These are phyloP conservation scores for Colletotrichum tropicicola DNA, from an alignment of 2,329 filamentous ascomycete genomes.

Conservation along the genomic window DNA sequence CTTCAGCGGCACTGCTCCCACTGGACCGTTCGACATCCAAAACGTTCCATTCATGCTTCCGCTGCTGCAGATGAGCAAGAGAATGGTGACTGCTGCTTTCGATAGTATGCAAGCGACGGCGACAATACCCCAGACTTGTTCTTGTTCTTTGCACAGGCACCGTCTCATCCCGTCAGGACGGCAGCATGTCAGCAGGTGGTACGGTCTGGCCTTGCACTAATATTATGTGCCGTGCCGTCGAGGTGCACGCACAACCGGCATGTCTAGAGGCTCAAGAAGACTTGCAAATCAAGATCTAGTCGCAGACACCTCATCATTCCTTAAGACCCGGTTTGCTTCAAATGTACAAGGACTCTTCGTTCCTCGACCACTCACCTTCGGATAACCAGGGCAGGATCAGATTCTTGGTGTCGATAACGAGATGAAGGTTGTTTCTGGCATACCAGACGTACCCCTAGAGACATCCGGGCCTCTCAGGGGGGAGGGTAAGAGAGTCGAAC, in stretches of 20 bases:
- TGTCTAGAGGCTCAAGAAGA: not conserved
- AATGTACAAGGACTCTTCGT: not conserved
- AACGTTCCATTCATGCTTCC: constrained; percentile 1
- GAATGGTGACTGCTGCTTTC: not conserved
- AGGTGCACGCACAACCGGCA: constrained; percentile 3
- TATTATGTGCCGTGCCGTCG: constrained; percentile 3
- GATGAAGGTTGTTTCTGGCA: not conserved
- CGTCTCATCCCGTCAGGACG: not conserved
- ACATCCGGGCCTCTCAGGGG: not conserved
- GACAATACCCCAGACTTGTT: not conserved
- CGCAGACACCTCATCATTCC: not conserved
- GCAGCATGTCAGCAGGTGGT: not conserved
- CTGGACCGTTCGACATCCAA: not conserved
- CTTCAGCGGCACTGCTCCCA: not conserved
- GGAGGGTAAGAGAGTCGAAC: constrained; percentile 9
- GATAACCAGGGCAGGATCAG: not conserved
- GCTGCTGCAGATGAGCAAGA: not conserved
- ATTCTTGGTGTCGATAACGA: not conserved
- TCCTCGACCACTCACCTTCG: not conserved
- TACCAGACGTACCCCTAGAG: not conserved
- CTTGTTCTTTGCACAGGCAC: not conserved
- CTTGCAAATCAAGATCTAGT: constrained; percentile 2
- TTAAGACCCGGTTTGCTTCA: not conserved
- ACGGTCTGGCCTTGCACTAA: constrained; percentile 1
- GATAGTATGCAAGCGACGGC: not conserved